Evolutionary conservation across 2,329 filamentous ascomycete genomes (phyloP), one percentile per base, ranked within the genome.

Genomic region (Mycosphaerella sp.): DNA sequence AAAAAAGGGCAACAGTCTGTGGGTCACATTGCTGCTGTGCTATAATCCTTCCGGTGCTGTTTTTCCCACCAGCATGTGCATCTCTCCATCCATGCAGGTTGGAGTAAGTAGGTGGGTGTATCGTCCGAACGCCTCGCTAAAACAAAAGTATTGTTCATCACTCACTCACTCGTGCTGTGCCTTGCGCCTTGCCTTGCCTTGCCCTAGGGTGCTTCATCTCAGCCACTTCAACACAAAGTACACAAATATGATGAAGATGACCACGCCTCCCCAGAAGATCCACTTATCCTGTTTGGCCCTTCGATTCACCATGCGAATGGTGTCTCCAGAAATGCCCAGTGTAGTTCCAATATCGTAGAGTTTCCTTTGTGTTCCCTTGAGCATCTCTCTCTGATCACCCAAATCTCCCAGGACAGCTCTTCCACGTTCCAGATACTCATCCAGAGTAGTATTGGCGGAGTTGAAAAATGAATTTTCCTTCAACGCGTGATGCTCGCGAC

Each of bases 301-400:
- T 63, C 93, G 76, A 74, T 97, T 92, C 41, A 98, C 86, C 89
- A 93, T 97, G 45, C 93, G 84, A 61, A 98, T 98, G 1, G 93
- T 98, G 69, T 97, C 92, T 17, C 92, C 91, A 66, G 87, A 95
- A 56, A 98, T 81, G 0, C 93, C 93, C 45, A 98, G 74, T 21
- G 93, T 97, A 68, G 95, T 97, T 6, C 89, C 93, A 17, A 96
- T 90, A 64, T 83, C 92, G 69, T 97, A 97, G 47, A 98, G 77
- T 69, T 84, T 83, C 70, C 86, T 86, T 73, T 98, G 93, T 21
- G 93, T 97, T 48, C 86, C 88, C 76, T 98, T 98, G 59, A 98
- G 78, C 76, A 96, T 91, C 69, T 97, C 92, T 51, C 89, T 81
- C 76, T 98, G 93, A 66, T 93, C 81, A 2, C 88, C 86, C 53